Base-by-base conservation (phyloP, 139 green algal genomes). In the Tetraselmis striata region DNA sequence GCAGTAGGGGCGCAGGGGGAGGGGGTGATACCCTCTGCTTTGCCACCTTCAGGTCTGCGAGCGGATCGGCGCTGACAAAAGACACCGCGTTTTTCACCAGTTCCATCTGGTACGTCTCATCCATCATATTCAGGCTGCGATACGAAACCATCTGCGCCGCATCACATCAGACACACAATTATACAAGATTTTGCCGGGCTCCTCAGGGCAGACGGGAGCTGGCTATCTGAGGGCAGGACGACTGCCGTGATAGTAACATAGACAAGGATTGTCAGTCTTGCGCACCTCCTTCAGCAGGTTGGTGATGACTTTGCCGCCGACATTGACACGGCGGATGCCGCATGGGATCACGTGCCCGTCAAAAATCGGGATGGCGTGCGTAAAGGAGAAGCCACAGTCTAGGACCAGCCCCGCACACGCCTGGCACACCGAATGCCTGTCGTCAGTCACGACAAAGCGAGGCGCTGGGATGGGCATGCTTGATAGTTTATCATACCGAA, bases 221-320 rank as follows among this genome's bases (percentile, higher is more conserved):
- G 11, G 27, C n/a, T 0, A 32, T 1, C 75, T 31, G 1, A 30
- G 0, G 75, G 18, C 1, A 11, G 75, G n/a, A 23, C 59, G 32
- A 24, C 1, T 24, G 5, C 58, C 5, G 28, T 25, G 31, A 27
- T 26, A 23, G 2, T 30, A 26, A 23, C 28, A 78, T 30, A 1
- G 75, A 23, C 28, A 78, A 30, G 23, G 2, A 59, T 2, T 31
- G 30, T 28, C 59, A 87, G 84, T 88, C 90, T 90, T 95, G 98
- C 11, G 90, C 11, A 97, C 79, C 89, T 99, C 96, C 83, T 98
- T 99, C 32, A 99, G 87, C 82, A 95, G 94, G 87, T 99, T 99
- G 26, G 96, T 99, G 76, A 99, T 88, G n/a, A 90, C 90, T 87
- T 98, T 99, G 86, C 97, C 97, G 1, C 97, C 97, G n/a, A 99